These are phyloP conservation scores for Pythium dissimile DNA, from an alignment of 352 stramenopile species.

Conservation along the genomic window DNA sequence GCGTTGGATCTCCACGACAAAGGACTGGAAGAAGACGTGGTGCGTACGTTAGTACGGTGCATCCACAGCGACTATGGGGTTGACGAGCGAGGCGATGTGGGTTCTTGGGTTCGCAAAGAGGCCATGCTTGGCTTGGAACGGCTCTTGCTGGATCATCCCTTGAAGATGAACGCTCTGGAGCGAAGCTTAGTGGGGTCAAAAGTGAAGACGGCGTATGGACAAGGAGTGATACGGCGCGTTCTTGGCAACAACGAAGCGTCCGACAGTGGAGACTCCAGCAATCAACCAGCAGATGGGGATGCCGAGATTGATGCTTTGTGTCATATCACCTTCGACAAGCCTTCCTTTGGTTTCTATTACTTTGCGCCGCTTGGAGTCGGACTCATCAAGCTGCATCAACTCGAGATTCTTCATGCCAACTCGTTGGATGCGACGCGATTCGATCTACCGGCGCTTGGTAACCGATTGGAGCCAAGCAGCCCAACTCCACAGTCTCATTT, in stretches of 20 bases:
- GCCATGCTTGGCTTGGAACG: slow-evolving; percentile 90
- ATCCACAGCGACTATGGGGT: slow-evolving; percentile 94
- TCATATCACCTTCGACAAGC: slow-evolving; percentile 61
- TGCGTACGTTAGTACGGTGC: slow-evolving; percentile 80
- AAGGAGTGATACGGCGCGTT: slow-evolving; percentile 36
- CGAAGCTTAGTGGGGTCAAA: slow-evolving; percentile 30
- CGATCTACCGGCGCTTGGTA: slow-evolving; percentile 13
- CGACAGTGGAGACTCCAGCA: background rate
- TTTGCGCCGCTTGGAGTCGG: slow-evolving; percentile 58
- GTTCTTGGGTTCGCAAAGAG: slow-evolving; percentile 96
- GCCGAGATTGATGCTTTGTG: slow-evolving; percentile 38
- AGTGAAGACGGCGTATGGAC: slow-evolving; percentile 38
- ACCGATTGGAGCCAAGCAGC: background rate
- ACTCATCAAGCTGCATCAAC: slow-evolving; percentile 35
- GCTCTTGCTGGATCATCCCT: slow-evolving; percentile 52
- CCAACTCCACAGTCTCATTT: background rate
- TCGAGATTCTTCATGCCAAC: slow-evolving; percentile 10
- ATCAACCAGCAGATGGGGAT: slow-evolving; percentile 12
- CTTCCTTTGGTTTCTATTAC: slow-evolving; percentile 64
- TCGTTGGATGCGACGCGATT: slow-evolving; percentile 9
- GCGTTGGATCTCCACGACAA: slow-evolving; percentile 1
- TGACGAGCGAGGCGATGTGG: slow-evolving; percentile 97
- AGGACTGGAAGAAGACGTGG: slow-evolving; percentile 49
- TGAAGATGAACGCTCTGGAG: slow-evolving; percentile 10
- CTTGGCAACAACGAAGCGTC: slow-evolving; percentile 14